Conservation (phyloP, 148 eudicot genomes). For the Vaccinium vitisidaea region DNA sequence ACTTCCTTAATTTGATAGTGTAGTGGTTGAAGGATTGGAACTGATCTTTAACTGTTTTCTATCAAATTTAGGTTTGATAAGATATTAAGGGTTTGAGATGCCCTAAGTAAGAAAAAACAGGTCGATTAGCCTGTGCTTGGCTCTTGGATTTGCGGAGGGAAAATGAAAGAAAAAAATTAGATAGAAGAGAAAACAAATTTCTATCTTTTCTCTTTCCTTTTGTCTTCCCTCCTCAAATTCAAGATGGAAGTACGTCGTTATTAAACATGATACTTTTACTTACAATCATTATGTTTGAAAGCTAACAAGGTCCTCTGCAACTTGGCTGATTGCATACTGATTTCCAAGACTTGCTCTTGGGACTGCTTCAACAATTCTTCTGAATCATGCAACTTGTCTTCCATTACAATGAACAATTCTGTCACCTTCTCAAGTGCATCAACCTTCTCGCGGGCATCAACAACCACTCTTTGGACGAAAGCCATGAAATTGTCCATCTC, state of each 20-base stretch:
- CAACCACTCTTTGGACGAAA: constrained; percentile 40
- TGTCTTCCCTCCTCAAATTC: neutral
- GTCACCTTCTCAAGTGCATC: constrained; percentile 33
- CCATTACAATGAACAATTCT: constrained; percentile 36
- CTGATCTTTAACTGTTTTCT: neutral
- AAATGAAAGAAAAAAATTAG: neutral
- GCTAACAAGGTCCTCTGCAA: constrained; percentile 45
- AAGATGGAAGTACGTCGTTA: neutral
- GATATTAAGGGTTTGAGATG: neutral
- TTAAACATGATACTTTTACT: constrained; percentile 24
- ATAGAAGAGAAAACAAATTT: too few species aligned
- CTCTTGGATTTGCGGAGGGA: neutral
- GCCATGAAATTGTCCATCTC: constrained; percentile 50
- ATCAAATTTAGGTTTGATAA: neutral
- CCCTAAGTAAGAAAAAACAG: neutral
- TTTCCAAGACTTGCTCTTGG: constrained; percentile 54
- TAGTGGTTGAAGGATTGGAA: neutral
- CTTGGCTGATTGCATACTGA: constrained; percentile 55
- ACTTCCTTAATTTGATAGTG: neutral
- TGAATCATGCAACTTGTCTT: constrained; percentile 47
- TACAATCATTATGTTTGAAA: constrained; percentile 41
- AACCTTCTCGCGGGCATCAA: constrained; percentile 36
- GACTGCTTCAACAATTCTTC: constrained; percentile 57
- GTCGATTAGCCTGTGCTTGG: neutral
- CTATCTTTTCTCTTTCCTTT: neutral